phyloP scores from a whole-genome alignment of 805 yeast genomes.

The Blastobotrys mokoenaii region DNA sequence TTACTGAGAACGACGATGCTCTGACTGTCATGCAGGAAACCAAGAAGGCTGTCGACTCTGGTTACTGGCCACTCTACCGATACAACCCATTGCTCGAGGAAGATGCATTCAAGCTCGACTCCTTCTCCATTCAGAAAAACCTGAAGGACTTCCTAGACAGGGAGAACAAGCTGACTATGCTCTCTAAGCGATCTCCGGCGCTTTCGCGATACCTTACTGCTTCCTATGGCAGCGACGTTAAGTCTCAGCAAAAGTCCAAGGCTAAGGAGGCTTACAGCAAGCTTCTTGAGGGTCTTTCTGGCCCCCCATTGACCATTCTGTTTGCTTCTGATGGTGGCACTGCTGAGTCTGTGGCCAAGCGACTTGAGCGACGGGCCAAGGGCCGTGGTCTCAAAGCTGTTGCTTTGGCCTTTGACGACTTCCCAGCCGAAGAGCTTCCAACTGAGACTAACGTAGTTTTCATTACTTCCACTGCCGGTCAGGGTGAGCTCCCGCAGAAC shows the following conservation, averaged over 20 bases:
- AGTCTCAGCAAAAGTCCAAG: constrained; percentile 49
- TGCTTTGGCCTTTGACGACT: constrained; percentile 62
- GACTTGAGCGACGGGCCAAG: constrained; percentile 68
- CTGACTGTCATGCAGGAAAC: constrained; percentile 76
- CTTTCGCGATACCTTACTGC: constrained; percentile 65
- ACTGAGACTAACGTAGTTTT: constrained; percentile 62
- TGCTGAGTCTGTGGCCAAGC: constrained; percentile 74
- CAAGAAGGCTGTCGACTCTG: constrained; percentile 81
- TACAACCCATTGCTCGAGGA: constrained; percentile 55
- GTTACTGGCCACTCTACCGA: constrained; percentile 95
- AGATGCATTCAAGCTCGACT: constrained; percentile 71
- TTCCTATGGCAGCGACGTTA: constrained; percentile 53
- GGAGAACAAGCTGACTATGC: constrained; percentile 76
- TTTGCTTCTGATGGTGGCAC: constrained; percentile 91
- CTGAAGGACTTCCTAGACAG: constrained; percentile 76
- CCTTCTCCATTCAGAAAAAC: constrained; percentile 69
- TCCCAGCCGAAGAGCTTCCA: constrained; percentile 63
- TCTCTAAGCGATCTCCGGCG: constrained; percentile 62
- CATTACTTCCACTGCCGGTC: constrained; percentile 72
- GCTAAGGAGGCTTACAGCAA: constrained; percentile 73
- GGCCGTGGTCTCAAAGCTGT: constrained; percentile 68
- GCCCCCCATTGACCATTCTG: constrained; percentile 82
- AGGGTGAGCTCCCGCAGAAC: constrained; percentile 80
- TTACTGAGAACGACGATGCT: constrained; percentile 51
- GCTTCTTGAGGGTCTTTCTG: constrained; percentile 77